Percentiles rank a stretch among this genome's conserved stretches.
Conservation (phyloP, 306 rosid species). For the Psophocarpus tetragonolobus region DNA sequence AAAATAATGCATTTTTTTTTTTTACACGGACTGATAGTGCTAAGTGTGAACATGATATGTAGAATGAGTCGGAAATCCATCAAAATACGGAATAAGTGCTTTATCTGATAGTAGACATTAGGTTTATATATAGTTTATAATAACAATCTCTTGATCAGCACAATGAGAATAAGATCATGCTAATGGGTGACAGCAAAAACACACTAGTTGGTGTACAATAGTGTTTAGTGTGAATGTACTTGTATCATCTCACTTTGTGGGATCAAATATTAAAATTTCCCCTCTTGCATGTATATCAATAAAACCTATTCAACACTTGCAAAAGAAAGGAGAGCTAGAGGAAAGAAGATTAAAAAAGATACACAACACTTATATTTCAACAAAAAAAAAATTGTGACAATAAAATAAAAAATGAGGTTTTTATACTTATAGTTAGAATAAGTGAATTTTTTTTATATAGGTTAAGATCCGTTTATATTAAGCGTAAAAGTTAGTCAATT, state of each 20-base stretch:
- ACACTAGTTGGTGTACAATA: constrained; percentile 34
- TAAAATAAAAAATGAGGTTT: no score
- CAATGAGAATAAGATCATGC: constrained; percentile 10
- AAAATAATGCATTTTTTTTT: not conserved
- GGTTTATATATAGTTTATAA: not conserved
- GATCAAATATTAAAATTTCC: not conserved
- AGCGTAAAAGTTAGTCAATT: no score
- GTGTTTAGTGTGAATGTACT: constrained; percentile 32
- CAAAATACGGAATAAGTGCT: not conserved
- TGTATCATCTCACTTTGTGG: not conserved
- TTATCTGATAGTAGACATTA: not conserved
- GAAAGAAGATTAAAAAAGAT: not conserved
- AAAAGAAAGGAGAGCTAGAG: not conserved
- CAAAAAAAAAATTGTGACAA: no score
- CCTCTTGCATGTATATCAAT: not conserved
- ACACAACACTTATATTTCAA: no score
- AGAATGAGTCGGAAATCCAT: constrained; percentile 13
- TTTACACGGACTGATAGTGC: not conserved
- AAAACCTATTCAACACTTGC: not conserved
- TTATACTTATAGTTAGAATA: no score
- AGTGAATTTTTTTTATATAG: no score
- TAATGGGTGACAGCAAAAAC: constrained; percentile 58
- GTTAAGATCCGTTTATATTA: no score
- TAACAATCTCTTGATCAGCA: not conserved
- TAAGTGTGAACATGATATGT: not conserved